Percentiles rank a stretch among this genome's conserved stretches.
These are phyloP conservation scores for Staphylotrichum tortipilum DNA, from an alignment of 495 filamentous ascomycete species.

Conservation along the genomic window DNA sequence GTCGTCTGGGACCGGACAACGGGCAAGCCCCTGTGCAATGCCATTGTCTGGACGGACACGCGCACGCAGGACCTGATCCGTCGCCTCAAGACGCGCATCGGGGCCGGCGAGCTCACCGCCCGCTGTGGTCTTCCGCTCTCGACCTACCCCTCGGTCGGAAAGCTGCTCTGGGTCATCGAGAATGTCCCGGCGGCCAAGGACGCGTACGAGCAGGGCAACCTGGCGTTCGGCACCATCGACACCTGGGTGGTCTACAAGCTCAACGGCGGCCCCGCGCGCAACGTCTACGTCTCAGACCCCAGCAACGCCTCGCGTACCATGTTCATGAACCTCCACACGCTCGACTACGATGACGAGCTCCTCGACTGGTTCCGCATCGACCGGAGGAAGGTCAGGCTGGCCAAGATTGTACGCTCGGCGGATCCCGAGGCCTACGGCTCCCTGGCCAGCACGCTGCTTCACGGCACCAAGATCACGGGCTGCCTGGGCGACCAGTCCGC, in stretches of 20 bases:
- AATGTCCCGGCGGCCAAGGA: constrained; percentile 61
- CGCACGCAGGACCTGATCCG: constrained; percentile 69
- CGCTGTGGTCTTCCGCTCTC: constrained; percentile 83
- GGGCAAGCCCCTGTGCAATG: constrained; percentile 76
- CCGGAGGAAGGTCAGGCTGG: constrained; percentile 64
- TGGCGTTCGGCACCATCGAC: constrained; percentile 89
- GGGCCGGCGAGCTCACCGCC: constrained; percentile 59
- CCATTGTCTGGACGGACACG: constrained; percentile 91
- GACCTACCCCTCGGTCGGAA: constrained; percentile 85
- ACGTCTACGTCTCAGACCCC: constrained; percentile 70
- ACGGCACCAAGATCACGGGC: constrained; percentile 71
- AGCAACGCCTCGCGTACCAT: constrained; percentile 90
- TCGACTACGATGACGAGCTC: constrained; percentile 73
- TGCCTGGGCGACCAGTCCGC: constrained; percentile 88
- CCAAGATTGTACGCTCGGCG: constrained; percentile 78
- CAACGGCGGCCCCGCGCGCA: constrained; percentile 59
- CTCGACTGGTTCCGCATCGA: constrained; percentile 78
- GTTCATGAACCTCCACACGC: constrained; percentile 86
- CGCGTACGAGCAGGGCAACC: constrained; percentile 68
- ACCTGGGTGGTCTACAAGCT: constrained; percentile 84
- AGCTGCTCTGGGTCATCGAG: constrained; percentile 74
- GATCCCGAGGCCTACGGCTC: constrained; percentile 65
- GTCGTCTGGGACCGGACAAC: constrained; percentile 83
- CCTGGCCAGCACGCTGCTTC: constrained; percentile 55
- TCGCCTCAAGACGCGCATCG: constrained; percentile 58